phyloP scores from a whole-genome alignment of 257 asterid genomes.

The Anisodus tanguticus region DNA sequence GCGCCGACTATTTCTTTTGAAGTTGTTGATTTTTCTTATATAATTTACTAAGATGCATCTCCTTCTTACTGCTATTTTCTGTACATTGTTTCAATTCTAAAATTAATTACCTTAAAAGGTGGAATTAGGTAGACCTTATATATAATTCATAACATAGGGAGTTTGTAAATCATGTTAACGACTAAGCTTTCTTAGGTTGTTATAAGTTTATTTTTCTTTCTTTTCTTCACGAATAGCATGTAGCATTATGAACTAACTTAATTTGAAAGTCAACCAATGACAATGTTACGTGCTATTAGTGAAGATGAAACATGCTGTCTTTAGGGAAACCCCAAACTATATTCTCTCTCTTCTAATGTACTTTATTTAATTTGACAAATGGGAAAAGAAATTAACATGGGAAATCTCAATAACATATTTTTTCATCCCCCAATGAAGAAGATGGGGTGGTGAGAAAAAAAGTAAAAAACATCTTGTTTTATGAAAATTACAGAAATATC shows the following conservation, averaged over 20 bases:
- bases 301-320: background rate
- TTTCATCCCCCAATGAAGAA: no score
- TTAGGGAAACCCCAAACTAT: background rate
- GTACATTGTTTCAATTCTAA: background rate
- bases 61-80: background rate
- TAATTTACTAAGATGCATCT: background rate
- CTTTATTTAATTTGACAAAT: background rate
- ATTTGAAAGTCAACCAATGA: constrained; percentile 15
- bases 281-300: background rate
- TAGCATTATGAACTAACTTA: background rate
- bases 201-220: background rate
- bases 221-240: background rate
- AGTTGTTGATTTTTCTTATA: background rate
- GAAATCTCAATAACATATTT: no score
- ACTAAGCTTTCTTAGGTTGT: background rate
- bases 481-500: background rate
- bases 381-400: no score
- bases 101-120: background rate
- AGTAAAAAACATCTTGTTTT: no score
- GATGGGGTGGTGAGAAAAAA: no score
- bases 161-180: background rate
- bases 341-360: background rate
- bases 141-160: background rate
- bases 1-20: background rate
- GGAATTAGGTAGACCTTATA: background rate